phyloP scores from a whole-genome alignment of 768 basidiomycete genomes.

The Grammothele lineata region DNA sequence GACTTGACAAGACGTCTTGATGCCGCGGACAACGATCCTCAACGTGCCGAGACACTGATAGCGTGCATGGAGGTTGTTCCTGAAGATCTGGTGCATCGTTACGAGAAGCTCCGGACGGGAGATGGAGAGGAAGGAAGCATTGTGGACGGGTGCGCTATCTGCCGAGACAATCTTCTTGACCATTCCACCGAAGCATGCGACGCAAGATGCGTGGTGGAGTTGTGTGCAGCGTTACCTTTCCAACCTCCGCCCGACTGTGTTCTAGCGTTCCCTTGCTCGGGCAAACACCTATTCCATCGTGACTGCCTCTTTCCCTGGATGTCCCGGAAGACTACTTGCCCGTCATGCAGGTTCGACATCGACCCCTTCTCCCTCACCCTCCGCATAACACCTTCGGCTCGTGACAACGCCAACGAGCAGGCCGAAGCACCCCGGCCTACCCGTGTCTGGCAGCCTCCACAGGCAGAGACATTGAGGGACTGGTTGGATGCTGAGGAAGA shows the following conservation, averaged over 20 bases:
- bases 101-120: slow-evolving; percentile 21
- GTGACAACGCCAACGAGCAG: neutral
- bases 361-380: slow-evolving; percentile 72
- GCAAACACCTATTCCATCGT: slow-evolving; percentile 68
- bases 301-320: slow-evolving; percentile 81
- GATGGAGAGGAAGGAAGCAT: slow-evolving; percentile 32
- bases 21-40: slow-evolving; percentile 43
- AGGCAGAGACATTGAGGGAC: slow-evolving; percentile 11
- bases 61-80: slow-evolving; percentile 62
- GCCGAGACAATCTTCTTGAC: slow-evolving; percentile 64
- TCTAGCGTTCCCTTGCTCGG: slow-evolving; percentile 68
- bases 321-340: slow-evolving; percentile 77
- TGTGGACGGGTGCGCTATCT: slow-evolving; percentile 64
- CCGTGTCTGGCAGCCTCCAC: slow-evolving; percentile 18
- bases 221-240: slow-evolving; percentile 17
- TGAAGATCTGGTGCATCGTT: slow-evolving; percentile 46
- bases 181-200: slow-evolving; percentile 30
- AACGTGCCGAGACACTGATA: slow-evolving; percentile 59
- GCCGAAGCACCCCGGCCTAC: neutral
- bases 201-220: neutral
- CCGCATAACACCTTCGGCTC: slow-evolving; percentile 2
- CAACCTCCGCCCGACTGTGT: slow-evolving; percentile 33
- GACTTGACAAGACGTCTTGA: neutral
- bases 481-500: slow-evolving; percentile 22
- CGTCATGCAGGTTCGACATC: slow-evolving; percentile 78